Conservation (phyloP, 441 rosid species). For the Populus tomentosa region DNA sequence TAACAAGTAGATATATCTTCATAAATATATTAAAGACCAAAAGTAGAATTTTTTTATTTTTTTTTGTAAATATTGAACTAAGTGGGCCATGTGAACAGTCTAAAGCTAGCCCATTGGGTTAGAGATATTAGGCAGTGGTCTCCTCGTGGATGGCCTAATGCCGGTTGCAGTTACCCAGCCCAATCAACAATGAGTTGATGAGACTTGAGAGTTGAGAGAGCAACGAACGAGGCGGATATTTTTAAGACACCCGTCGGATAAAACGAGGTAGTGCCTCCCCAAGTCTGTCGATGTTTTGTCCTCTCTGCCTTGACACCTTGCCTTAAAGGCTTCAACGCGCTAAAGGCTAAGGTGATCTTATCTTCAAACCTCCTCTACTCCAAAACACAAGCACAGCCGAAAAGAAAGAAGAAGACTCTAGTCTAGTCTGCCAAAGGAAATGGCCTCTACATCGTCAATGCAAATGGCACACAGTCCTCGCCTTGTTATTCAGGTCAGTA, state of each 20-base stretch:
- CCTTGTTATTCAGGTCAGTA: constrained; percentile 42
- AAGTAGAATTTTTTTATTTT: too few species aligned
- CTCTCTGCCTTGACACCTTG: background rate
- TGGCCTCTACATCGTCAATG: constrained; percentile 50
- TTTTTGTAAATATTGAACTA: too few species aligned
- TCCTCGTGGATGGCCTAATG: too few species aligned
- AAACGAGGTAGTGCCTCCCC: background rate
- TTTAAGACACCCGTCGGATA: too few species aligned
- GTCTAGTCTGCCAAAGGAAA: constrained; percentile 1
- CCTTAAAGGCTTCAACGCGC: background rate
- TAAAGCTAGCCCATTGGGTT: background rate
- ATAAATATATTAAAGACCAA: too few species aligned
- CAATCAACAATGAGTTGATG: too few species aligned
- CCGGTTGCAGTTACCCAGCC: too few species aligned
- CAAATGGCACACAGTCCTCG: constrained; percentile 42
- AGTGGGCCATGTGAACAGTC: background rate
- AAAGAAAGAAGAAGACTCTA: too few species aligned
- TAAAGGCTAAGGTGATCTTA: background rate
- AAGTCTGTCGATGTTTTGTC: background rate
- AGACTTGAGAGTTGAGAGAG: too few species aligned
- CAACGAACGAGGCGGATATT: too few species aligned
- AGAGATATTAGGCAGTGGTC: background rate
- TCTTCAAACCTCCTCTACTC: background rate
- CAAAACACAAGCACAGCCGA: background rate
- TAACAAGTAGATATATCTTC: too few species aligned